These are phyloP conservation scores for Benincasa hispida DNA, from an alignment of 306 rosid species.

Conservation along the genomic window DNA sequence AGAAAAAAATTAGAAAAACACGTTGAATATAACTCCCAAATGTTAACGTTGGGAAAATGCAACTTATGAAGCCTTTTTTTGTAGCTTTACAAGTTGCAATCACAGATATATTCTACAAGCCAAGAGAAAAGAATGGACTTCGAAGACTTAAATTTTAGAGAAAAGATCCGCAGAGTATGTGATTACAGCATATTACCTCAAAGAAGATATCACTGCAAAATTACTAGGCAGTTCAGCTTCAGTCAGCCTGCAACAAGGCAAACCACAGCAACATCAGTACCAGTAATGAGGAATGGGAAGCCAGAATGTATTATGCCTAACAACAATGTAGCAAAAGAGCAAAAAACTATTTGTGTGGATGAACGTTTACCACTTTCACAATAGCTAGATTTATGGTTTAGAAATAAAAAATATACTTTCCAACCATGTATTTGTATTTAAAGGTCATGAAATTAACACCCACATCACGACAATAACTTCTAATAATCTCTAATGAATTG, in stretches of 20 bases:
- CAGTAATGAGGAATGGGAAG: not conserved
- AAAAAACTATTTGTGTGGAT: not conserved
- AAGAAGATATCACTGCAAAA: slow-evolving; percentile 15
- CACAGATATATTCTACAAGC: not conserved
- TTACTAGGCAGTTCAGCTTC: slow-evolving; percentile 13
- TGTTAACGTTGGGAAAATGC: not conserved
- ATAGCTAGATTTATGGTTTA: not conserved
- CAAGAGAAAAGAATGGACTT: not conserved
- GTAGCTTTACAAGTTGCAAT: not conserved
- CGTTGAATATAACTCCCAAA: not conserved
- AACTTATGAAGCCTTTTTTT: not conserved
- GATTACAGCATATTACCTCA: slow-evolving; percentile 40
- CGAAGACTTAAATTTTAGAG: not conserved
- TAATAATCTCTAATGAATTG: not conserved
- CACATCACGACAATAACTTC: not conserved
- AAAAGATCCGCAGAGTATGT: not conserved
- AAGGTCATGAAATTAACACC: not conserved
- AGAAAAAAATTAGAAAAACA: not conserved
- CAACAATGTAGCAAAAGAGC: not conserved
- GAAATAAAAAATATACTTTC: not conserved
- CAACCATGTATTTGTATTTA: not conserved
- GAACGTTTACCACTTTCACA: not conserved
- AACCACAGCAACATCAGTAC: not conserved
- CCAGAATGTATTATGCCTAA: not conserved
- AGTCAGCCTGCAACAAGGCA: slow-evolving; percentile 55